Base-by-base conservation (phyloP, 1,139 yeast species). In the Kluyveromyces marxianus region DNA sequence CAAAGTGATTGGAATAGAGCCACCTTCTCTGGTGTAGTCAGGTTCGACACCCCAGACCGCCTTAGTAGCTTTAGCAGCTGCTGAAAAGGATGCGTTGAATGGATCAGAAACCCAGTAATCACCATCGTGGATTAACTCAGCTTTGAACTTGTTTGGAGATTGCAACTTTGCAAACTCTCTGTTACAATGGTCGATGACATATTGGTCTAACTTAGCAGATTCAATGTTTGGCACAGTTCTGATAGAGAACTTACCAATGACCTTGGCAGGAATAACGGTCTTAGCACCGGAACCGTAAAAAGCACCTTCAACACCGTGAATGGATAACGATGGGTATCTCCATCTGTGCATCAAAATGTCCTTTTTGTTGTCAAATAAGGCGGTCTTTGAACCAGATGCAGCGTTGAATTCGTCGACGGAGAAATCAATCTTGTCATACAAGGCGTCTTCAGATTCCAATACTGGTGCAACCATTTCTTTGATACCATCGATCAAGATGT, bases 251-350 rank as follows among this genome's bases (percentile, higher is more conserved):
- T 92, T 92, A 60, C 98, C 99, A 46, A 74, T 70, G 35, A 92
- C 97, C 67, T 83, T 84, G 46, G 97, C 87, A 39, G 99, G 99
- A 55, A 92, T 94, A 47, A 92, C 99, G 33, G 99, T 92, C 74
- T 92, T 92, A 52, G 97, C 98, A 54, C 99, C 99, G 41, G 87
- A 77, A 39, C 87, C 92, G 46, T 84, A 83, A 68, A 92, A 92
- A 6, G 98, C 99, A 54, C 98, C 98, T 70, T 92, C 98, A 51
- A 92, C 78, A 57, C 99, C 99, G 69, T 92, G 99, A 54, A 92
- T 69, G 4, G 97, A 89, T 62, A 92, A 75, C 24, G 98, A 89
- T 50, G 99, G 97, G 71, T 75, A 88, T 76, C 98, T 83, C 98
- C 98, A 92, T 76, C 98, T 83, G 69, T 92, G 97, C 83, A 89